A percentile compares a stretch with the other conserved stretches of the same genome.
These are phyloP conservation scores for Waitea zeae DNA, from an alignment of 1,284 basidiomycete genomes.

Conservation along the genomic window DNA sequence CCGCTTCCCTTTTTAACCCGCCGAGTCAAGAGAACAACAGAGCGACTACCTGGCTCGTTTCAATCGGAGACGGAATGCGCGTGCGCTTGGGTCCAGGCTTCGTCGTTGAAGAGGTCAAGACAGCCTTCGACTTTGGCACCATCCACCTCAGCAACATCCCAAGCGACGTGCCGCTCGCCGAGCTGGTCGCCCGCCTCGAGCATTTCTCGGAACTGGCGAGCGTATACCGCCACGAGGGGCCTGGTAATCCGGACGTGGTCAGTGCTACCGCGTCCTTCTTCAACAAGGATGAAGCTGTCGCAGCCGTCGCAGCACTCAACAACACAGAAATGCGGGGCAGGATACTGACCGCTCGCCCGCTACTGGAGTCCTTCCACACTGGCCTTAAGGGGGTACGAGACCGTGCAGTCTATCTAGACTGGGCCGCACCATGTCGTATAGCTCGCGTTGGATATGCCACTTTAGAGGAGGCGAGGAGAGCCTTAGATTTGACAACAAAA, in stretches of 20 bases:
- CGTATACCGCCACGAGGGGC: not conserved
- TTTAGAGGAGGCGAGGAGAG: constrained; percentile 30
- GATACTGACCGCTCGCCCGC: not conserved
- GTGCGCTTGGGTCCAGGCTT: not conserved
- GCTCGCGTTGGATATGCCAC: constrained; percentile 43
- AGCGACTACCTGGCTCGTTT: not conserved
- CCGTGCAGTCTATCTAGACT: constrained; percentile 30
- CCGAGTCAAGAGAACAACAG: not conserved
- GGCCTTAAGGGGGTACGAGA: constrained; percentile 18
- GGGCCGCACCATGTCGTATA: constrained; percentile 29
- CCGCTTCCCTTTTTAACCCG: not conserved
- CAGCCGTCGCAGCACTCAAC: not conserved
- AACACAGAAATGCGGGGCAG: not conserved
- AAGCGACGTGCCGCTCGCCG: not conserved
- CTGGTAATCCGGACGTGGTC: not conserved
- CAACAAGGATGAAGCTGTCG: not conserved
- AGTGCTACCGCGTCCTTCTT: not conserved
- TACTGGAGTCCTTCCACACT: not conserved
- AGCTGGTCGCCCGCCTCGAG: not conserved
- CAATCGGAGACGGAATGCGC: not conserved
- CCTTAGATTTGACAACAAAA: constrained; percentile 15
- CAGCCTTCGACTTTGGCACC: not conserved
- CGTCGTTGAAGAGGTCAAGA: not conserved
- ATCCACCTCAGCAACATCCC: not conserved
- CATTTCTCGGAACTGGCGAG: no score